phyloP scores from a whole-genome alignment of 192 early-diverging fungal genomes.

The Phlyctochytrium bullatum region DNA sequence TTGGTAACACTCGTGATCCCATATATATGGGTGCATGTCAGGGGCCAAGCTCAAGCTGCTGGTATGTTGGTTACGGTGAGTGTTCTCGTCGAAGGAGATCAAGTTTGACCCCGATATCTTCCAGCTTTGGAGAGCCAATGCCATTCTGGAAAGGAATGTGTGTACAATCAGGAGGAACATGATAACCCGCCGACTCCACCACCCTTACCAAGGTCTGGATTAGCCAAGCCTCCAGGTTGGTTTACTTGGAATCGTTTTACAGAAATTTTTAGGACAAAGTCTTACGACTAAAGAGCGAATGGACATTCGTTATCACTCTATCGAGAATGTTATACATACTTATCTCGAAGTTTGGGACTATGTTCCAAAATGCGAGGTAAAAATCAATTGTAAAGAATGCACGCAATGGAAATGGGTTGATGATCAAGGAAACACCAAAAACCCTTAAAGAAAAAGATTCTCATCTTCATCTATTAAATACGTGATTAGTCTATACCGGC shows the following conservation, averaged over 20 bases:
- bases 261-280: background rate
- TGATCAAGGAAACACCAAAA: too few relatives aligned
- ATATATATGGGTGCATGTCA: conserved; percentile 85
- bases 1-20: conserved; percentile 89
- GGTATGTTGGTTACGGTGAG: conserved; percentile 62
- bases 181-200: conserved; percentile 3
- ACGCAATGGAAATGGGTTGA: conserved; percentile 75
- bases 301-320: conserved; percentile 72
- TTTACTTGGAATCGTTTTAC: background rate
- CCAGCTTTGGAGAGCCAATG: conserved; percentile 77
- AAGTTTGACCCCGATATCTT: too few relatives aligned
- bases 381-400: conserved; percentile 74
- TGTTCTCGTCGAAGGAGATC: too few relatives aligned
- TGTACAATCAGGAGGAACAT: conserved; percentile 16
- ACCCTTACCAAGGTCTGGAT: background rate
- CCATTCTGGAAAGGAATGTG: conserved; percentile 69
- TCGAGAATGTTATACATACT: conserved; percentile 73
- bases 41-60: conserved; percentile 62
- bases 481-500: too few relatives aligned
- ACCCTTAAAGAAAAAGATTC: background rate
- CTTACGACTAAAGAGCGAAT: background rate
- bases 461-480: background rate
- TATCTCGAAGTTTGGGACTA: conserved; percentile 38
- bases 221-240: background rate
- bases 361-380: conserved; percentile 50